Base-by-base conservation (phyloP, 371 early-diverging fungal species). In the Paraphysoderma sedebokerense region DNA sequence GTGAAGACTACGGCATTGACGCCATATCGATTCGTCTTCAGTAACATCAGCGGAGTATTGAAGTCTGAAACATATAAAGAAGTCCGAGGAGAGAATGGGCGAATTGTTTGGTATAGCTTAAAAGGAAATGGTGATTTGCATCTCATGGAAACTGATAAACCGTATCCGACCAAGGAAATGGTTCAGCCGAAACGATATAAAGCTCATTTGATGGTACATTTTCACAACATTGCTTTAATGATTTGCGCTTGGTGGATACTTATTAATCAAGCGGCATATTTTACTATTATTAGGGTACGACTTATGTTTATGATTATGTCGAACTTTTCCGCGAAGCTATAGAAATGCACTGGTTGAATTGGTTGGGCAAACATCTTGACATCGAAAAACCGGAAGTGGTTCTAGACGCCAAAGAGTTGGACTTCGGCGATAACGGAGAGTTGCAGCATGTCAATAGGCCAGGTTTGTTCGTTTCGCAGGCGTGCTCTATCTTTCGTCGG, bases 281-380 rank as follows among this genome's bases (percentile, higher is more conserved):
- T n/a, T n/a, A n/a, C n/a, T n/a, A n/a, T n/a, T n/a, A n/a, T n/a
- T n/a, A n/a, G n/a, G 95, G 92, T 37, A 97, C 98, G 12, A 91
- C 96, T 19, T 97, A 92, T 54, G 88, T 97, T 28, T 93, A 97
- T 55, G 98, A 97, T 57, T 97, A 91, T 78, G 89, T 91, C 6
- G 92, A 90, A 49, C 74, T 97, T 53, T 93, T 97, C 83, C 76
- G 81, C 29, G 77, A 83, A 54, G 74, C 80, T n/a, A 56, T 82
- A 29, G 79, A 80, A 50, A 68, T 73, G 50, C 65, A 66, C 46
- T 91, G 91, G 91, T 27, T 28, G 19, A 57, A n/a, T n/a, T n/a
- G n/a, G n/a, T n/a, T n/a, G n/a, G n/a, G n/a, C n/a, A n/a, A 58
- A 37, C 65, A 76, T 48, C 56, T 71, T 11, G 55, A 59, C 11